Evolutionary conservation across 208 protist species (phyloP).

Genomic region (Wallacemonas sp.): DNA sequence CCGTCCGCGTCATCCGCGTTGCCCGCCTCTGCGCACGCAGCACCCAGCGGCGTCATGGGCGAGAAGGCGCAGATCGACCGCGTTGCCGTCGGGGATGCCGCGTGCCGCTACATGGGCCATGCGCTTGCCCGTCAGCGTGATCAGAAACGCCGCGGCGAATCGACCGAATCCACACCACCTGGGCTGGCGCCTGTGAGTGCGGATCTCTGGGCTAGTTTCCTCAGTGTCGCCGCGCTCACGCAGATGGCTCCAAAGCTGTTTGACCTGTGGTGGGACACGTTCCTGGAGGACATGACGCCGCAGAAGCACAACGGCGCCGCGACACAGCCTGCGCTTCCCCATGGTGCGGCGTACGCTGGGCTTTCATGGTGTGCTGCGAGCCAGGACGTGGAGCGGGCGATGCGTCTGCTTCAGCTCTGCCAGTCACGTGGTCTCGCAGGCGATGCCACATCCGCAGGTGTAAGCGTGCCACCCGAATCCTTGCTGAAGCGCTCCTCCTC

Average conservation of each 20-base stretch:
- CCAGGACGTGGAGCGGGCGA: conserved; percentile 64
- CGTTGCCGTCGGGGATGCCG: conserved; percentile 41
- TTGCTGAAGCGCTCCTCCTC: not conserved
- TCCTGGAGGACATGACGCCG: conserved; percentile 17
- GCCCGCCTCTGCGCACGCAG: not conserved
- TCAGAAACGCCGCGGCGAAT: not conserved
- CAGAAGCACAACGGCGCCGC: too few species aligned
- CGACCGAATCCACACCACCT: not conserved
- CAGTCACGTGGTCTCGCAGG: conserved; percentile 51
- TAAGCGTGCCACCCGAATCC: not conserved
- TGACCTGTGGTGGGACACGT: conserved; percentile 76
- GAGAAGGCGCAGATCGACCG: conserved; percentile 24
- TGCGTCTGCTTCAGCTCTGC: conserved; percentile 62
- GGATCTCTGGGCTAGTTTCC: conserved; percentile 59
- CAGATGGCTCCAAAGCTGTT: conserved; percentile 73
- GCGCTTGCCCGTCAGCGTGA: conserved; percentile 35
- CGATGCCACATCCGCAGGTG: not conserved
- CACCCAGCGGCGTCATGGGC: conserved; percentile 19
- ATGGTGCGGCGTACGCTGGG: conserved; percentile 50
- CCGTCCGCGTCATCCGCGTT: not conserved
- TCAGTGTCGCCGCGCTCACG: conserved; percentile 45
- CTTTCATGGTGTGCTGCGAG: conserved; percentile 65
- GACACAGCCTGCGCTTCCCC: too few species aligned
- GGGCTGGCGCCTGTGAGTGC: conserved; percentile 10
- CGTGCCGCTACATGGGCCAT: conserved; percentile 74